phyloP scores from a whole-genome alignment of 2,329 filamentous ascomycete genomes.

The Claviceps purpurea region DNA sequence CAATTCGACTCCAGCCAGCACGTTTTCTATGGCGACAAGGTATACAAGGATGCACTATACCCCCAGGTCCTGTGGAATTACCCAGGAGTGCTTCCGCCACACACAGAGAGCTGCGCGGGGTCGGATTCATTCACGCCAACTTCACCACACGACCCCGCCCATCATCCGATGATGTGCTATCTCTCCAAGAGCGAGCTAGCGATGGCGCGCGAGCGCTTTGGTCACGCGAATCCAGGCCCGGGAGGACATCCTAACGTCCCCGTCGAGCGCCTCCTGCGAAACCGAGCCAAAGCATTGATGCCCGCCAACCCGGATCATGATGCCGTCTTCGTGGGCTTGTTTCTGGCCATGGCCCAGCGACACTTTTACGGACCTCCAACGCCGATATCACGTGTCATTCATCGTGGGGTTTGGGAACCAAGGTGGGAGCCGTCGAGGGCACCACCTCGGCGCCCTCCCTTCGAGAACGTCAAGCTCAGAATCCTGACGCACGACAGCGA shows the following conservation, averaged over 20 bases:
- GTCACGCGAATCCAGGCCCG: slow-evolving; percentile 30
- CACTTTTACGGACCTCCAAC: slow-evolving; percentile 30
- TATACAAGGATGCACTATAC: slow-evolving; percentile 32
- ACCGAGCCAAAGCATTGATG: slow-evolving; percentile 32
- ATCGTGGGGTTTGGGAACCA: slow-evolving; percentile 10
- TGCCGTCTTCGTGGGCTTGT: slow-evolving; percentile 35
- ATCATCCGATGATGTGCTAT: slow-evolving; percentile 29
- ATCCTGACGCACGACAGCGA: slow-evolving; percentile 38
- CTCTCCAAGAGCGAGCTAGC: slow-evolving; percentile 33
- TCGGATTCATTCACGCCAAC: slow-evolving; percentile 6
- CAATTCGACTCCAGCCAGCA: slow-evolving; percentile 27
- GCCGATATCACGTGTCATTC: slow-evolving; percentile 5
- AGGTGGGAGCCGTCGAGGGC: slow-evolving; percentile 12
- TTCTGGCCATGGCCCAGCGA: slow-evolving; percentile 44
- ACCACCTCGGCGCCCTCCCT: slow-evolving; percentile 18
- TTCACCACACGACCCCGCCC: slow-evolving; percentile 10
- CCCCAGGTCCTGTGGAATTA: slow-evolving; percentile 37
- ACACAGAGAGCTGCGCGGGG: slow-evolving; percentile 18
- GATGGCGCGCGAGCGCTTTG: slow-evolving; percentile 32
- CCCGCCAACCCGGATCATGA: slow-evolving; percentile 38
- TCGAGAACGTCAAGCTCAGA: slow-evolving; percentile 35
- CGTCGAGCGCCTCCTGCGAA: slow-evolving; percentile 32
- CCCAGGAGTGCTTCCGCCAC: slow-evolving; percentile 13
- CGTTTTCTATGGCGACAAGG: slow-evolving; percentile 34
- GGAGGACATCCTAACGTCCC: slow-evolving; percentile 28